Conservation (phyloP, 1,284 basidiomycete genomes). For the Phenoliferia sp. region DNA sequence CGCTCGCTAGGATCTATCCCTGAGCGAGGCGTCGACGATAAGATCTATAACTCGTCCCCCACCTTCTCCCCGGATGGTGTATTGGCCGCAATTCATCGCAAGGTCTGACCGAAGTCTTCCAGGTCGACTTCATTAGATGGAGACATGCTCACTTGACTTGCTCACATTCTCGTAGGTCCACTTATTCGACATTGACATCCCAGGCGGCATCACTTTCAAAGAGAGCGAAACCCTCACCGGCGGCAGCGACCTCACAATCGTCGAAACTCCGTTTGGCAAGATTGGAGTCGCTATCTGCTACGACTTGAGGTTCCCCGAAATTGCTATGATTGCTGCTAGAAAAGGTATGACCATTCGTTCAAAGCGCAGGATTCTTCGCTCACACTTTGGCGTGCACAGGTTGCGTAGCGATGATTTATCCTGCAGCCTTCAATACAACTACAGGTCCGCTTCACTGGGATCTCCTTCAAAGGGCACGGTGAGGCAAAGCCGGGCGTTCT, state of each 20-base stretch:
- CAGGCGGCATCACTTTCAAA: slow-evolving; percentile 95
- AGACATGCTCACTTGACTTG: too few species aligned
- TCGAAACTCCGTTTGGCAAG: slow-evolving; percentile 87
- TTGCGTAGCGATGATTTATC: slow-evolving; percentile 85
- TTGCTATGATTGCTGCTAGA: slow-evolving; percentile 85
- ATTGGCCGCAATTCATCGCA: slow-evolving; percentile 82
- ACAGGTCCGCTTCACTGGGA: slow-evolving; percentile 98
- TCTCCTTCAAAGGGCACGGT: slow-evolving; percentile 80
- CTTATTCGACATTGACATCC: slow-evolving; percentile 97
- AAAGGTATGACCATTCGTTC: slow-evolving; percentile 40
- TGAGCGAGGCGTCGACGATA: slow-evolving; percentile 63
- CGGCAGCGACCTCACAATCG: slow-evolving; percentile 69
- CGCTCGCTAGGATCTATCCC: slow-evolving; percentile 64
- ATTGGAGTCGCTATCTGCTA: slow-evolving; percentile 90
- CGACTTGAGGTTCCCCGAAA: slow-evolving; percentile 85
- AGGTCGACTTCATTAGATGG: background rate
- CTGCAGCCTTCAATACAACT: slow-evolving; percentile 80
- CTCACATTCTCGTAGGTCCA: slow-evolving; percentile 53
- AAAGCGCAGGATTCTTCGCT: background rate
- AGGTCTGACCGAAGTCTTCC: slow-evolving; percentile 48
- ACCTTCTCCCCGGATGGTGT: slow-evolving; percentile 61
- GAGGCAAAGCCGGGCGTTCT: slow-evolving; percentile 25
- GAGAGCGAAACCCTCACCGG: slow-evolving; percentile 90
- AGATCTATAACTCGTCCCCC: slow-evolving; percentile 87
- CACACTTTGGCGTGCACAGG: slow-evolving; percentile 49